These are phyloP conservation scores for Pseudogymnoascus verrucosus DNA, from an alignment of 2,329 filamentous ascomycete species.

Conservation along the genomic window DNA sequence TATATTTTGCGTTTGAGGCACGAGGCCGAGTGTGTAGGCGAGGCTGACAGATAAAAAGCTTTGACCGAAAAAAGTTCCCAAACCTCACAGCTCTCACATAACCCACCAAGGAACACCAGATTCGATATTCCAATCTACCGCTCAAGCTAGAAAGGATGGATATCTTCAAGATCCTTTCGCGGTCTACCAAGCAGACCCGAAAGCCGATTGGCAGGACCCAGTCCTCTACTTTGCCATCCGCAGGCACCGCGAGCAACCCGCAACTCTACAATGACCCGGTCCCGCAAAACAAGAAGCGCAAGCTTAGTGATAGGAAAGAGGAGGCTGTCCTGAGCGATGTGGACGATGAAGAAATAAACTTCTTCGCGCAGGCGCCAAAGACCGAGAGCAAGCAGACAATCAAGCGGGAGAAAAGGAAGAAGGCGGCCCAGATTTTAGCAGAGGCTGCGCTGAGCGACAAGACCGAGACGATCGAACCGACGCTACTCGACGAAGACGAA, in stretches of 20 bases:
- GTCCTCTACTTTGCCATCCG: slow-evolving; percentile 50
- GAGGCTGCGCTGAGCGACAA: slow-evolving; percentile 5
- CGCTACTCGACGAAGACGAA: slow-evolving; percentile 56
- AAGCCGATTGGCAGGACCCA: slow-evolving; percentile 27
- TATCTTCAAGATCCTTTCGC: slow-evolving; percentile 63
- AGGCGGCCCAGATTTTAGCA: slow-evolving; percentile 9
- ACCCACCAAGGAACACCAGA: not conserved
- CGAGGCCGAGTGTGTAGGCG: not conserved
- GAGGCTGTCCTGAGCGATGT: slow-evolving; percentile 29
- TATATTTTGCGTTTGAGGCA: not conserved
- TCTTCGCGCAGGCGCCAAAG: slow-evolving; percentile 44
- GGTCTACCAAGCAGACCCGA: slow-evolving; percentile 51
- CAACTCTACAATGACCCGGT: slow-evolving; percentile 60
- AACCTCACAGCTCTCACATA: not conserved
- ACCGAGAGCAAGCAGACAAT: slow-evolving; percentile 20
- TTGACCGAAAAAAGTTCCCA: slow-evolving; percentile 9
- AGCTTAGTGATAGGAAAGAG: slow-evolving; percentile 36
- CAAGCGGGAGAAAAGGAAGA: slow-evolving; percentile 16
- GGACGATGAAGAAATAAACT: slow-evolving; percentile 39
- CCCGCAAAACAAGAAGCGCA: slow-evolving; percentile 44
- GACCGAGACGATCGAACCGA: not conserved
- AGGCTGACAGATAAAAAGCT: slow-evolving; percentile 10
- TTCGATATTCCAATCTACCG: not conserved
- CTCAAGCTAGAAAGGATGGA: slow-evolving; percentile 34
- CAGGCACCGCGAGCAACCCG: slow-evolving; percentile 55